Evolutionary conservation across 1,284 basidiomycete genomes (phyloP).

Genomic region (Ceratobasidium sp.): DNA sequence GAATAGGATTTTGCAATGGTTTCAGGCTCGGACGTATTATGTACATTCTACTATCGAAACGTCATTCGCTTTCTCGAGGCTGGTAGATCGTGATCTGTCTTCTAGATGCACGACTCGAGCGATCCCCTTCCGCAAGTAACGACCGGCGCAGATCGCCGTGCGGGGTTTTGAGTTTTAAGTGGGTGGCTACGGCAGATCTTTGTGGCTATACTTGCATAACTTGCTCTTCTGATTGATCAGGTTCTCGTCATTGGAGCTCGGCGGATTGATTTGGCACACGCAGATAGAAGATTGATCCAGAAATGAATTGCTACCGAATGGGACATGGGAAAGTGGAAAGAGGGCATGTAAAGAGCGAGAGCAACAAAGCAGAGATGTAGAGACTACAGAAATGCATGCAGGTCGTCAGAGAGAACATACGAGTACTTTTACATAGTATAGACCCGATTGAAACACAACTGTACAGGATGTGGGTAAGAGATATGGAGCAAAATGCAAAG

Average conservation of each 20-base stretch:
- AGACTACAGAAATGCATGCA: constrained; percentile 11
- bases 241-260: background rate
- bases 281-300: constrained; percentile 2
- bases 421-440: constrained; percentile 24
- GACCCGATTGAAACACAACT: constrained; percentile 27
- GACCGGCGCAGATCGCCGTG: constrained; percentile 13
- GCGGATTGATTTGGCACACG: constrained; percentile 3
- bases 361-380: background rate
- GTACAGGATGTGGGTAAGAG: constrained; percentile 13
- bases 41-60: constrained; percentile 3
- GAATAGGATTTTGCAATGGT: constrained; percentile 9
- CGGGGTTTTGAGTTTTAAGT: constrained; percentile 21
- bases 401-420: background rate
- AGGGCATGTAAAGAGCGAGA: background rate
- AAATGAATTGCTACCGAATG: constrained; percentile 20
- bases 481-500: background rate
- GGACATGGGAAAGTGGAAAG: background rate
- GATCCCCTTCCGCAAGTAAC: background rate
- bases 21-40: constrained; percentile 2
- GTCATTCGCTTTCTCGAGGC: constrained; percentile 1
- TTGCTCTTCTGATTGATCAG: constrained; percentile 14
- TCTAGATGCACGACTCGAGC: background rate
- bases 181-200: background rate
- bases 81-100: background rate
- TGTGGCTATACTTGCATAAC: background rate